phyloP scores from a whole-genome alignment of 129 eudicot genomes.

The Flaveria brownii region DNA sequence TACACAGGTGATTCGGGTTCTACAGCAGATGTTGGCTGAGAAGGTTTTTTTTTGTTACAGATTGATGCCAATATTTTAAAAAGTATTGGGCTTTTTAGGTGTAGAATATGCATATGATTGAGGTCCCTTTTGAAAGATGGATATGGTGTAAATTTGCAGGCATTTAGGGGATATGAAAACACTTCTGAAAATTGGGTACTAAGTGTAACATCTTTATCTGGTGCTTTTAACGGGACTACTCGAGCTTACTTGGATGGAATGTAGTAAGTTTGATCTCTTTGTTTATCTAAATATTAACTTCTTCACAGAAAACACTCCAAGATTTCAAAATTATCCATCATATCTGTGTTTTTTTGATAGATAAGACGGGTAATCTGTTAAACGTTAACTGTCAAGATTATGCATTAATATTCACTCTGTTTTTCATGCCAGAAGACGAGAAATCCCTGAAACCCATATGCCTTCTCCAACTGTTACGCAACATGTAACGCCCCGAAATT shows the following conservation, averaged over 20 bases:
- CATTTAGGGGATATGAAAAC: slow-evolving; percentile 75
- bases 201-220: slow-evolving; percentile 87
- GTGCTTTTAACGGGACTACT: slow-evolving; percentile 96
- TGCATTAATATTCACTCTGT: not conserved
- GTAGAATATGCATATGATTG: not conserved
- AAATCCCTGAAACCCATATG: slow-evolving; percentile 69
- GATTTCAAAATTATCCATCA: not conserved
- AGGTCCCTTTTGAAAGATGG: slow-evolving; percentile 4
- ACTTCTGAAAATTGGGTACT: slow-evolving; percentile 84
- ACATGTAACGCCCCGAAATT: too few species aligned
- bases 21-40: slow-evolving; percentile 96
- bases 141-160: slow-evolving; percentile 44
- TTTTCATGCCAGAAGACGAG: slow-evolving; percentile 80
- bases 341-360: not conserved
- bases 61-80: not conserved
- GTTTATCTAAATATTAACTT: slow-evolving; percentile 7
- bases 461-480: slow-evolving; percentile 69
- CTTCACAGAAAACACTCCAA: not conserved
- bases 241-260: slow-evolving; percentile 88
- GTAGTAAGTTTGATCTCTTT: slow-evolving; percentile 58
- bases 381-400: not conserved
- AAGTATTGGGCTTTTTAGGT: not conserved
- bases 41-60: slow-evolving; percentile 49
- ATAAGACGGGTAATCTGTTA: slow-evolving; percentile 43
- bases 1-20: slow-evolving; percentile 80